These are phyloP conservation scores for Chaetomium globosum DNA, from an alignment of 2,329 filamentous ascomycete species.

Conservation along the genomic window DNA sequence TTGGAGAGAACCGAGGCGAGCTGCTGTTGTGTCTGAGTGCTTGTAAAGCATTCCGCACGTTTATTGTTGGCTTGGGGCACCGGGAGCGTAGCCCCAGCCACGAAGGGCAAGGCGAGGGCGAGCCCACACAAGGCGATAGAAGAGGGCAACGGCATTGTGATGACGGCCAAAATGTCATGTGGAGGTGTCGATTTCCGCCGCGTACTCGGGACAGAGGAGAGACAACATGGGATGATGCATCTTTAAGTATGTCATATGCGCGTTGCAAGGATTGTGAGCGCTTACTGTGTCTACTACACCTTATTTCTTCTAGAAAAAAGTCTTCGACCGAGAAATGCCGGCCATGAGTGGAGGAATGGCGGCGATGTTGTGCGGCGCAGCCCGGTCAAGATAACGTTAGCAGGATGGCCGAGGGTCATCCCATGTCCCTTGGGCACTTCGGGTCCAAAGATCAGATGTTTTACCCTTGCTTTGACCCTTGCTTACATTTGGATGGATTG, in stretches of 20 bases:
- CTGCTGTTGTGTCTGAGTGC: not conserved
- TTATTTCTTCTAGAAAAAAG: not conserved
- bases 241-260: not conserved
- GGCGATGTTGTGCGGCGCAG: not conserved
- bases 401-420: not conserved
- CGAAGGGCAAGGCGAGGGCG: not conserved
- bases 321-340: not conserved
- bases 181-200: not conserved
- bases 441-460: not conserved
- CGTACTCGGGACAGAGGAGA: not conserved
- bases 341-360: not conserved
- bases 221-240: not conserved
- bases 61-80: not conserved
- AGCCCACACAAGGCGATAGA: not conserved
- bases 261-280: not conserved
- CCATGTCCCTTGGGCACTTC: not conserved
- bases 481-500: not conserved
- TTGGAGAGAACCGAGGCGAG: not conserved
- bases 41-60: not conserved
- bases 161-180: not conserved
- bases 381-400: not conserved
- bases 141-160: not conserved
- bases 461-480: not conserved
- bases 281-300: not conserved
- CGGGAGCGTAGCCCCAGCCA: not conserved